Conservation (phyloP, 345 rosid genomes). For the Fremontodendron californicum region DNA sequence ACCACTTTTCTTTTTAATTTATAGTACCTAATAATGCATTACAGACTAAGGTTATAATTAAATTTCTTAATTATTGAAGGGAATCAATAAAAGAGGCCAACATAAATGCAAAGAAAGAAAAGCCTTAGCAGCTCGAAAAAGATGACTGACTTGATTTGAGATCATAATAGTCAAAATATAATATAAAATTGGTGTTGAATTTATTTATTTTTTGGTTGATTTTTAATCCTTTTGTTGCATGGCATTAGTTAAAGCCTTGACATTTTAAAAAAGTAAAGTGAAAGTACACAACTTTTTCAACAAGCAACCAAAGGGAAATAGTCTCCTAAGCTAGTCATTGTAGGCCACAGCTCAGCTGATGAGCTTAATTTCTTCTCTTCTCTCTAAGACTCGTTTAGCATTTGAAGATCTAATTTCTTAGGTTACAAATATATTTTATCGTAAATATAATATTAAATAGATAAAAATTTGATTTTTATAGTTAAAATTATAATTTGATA, state of each 20-base stretch:
- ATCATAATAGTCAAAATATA: constrained; percentile 34
- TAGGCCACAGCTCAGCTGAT: constrained; percentile 15
- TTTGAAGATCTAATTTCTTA: no score
- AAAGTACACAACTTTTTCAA: constrained; percentile 13
- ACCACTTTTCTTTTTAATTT: no score
- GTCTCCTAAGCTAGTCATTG: constrained; percentile 12
- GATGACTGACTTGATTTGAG: constrained; percentile 34
- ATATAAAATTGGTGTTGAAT: constrained; percentile 16
- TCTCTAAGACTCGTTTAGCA: no score
- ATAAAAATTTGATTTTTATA: no score
- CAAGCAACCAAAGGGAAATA: constrained; percentile 10
- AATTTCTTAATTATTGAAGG: neutral
- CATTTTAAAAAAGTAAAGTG: neutral
- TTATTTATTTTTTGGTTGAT: constrained; percentile 18
- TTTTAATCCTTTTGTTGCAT: neutral
- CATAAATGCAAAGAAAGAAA: constrained; percentile 14
- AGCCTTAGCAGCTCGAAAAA: neutral
- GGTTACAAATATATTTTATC: no score
- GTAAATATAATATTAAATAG: no score
- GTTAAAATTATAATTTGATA: no score
- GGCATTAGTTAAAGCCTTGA: neutral
- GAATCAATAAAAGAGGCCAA: neutral
- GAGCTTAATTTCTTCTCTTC: constrained; percentile 5
- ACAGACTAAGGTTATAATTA: neutral
- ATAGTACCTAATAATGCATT: neutral